phyloP scores from a whole-genome alignment of 257 asterid species.

The Solanum dulcamara region DNA sequence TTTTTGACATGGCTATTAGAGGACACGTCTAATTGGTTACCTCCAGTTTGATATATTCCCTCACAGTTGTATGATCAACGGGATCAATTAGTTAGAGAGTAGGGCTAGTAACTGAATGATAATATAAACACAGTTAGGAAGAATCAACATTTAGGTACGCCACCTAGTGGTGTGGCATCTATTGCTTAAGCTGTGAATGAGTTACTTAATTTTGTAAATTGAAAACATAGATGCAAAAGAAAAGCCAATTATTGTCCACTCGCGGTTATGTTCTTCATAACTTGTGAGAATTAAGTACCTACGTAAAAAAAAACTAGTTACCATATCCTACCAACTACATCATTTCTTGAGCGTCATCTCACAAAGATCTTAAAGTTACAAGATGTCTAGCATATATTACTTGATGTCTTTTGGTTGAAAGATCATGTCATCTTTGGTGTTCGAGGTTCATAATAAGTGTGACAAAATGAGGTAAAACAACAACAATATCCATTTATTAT shows the following conservation, averaged over 20 bases:
- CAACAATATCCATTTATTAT: neutral
- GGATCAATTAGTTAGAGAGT: neutral
- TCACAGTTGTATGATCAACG: neutral
- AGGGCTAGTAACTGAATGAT: neutral
- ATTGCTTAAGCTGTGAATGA: neutral
- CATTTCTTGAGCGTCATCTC: neutral
- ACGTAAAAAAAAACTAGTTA: neutral
- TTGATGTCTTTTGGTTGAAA: neutral
- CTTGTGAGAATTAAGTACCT: neutral
- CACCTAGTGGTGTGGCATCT: neutral
- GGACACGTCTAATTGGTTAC: neutral
- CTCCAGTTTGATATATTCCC: neutral
- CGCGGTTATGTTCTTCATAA: neutral
- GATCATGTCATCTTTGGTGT: neutral
- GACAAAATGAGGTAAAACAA: neutral
- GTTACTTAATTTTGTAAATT: neutral
- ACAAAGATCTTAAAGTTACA: neutral
- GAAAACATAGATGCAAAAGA: neutral
- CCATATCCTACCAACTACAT: neutral
- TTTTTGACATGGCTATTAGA: neutral
- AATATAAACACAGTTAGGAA: neutral
- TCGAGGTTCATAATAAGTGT: neutral
- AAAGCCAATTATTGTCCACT: neutral
- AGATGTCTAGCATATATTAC: neutral
- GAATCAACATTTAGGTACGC: neutral